Percentiles rank a stretch among this genome's conserved stretches.
phyloP scores from a whole-genome alignment of 768 basidiomycete genomes.

The Naganishia friedmannii region DNA sequence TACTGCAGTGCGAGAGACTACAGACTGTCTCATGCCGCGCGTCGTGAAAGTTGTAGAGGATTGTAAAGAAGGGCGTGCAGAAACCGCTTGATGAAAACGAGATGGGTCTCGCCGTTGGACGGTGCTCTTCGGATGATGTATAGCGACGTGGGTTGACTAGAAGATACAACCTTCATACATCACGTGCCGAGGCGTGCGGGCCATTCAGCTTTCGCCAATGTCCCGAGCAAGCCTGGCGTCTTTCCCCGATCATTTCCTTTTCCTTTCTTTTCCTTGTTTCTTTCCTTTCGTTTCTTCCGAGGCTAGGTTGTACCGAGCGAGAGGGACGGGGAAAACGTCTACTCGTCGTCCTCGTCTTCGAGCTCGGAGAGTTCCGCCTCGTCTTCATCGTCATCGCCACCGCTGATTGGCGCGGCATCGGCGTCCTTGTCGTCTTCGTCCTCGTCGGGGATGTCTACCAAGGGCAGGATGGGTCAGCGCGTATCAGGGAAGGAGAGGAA shows the following conservation, averaged over 20 bases:
- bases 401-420: conserved; percentile 16
- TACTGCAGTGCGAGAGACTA: too few relatives aligned
- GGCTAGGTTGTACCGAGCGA: background rate
- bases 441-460: conserved; percentile 15
- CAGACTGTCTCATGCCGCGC: too few relatives aligned
- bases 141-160: background rate
- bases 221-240: background rate
- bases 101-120: background rate
- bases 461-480: background rate
- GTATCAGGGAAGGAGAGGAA: background rate
- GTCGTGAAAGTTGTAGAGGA: too few relatives aligned
- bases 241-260: background rate
- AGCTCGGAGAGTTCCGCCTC: background rate
- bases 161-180: background rate
- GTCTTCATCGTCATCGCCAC: conserved; percentile 16
- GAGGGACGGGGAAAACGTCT: background rate
- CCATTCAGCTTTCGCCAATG: background rate
- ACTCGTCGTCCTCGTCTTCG: conserved; percentile 20
- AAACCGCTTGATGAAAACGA: too few relatives aligned
- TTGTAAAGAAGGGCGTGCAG: too few relatives aligned
- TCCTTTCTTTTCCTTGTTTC: background rate
- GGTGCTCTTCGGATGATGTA: background rate
- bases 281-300: background rate
- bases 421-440: conserved; percentile 23
- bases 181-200: background rate